Evolutionary conservation across 441 rosid species (phyloP).

Genomic region (Aleurites moluccanus): DNA sequence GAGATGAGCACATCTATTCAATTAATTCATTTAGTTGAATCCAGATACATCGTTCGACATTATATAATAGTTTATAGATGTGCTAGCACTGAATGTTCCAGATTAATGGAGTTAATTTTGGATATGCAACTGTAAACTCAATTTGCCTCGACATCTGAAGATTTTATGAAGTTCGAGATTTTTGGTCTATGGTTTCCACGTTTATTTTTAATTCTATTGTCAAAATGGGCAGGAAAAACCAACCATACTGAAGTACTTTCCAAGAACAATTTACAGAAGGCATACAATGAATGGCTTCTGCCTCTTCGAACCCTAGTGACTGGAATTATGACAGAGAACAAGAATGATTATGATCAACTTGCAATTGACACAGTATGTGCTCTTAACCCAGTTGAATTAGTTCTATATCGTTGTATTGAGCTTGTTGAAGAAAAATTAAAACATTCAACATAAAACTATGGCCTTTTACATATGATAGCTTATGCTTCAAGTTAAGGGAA

Average conservation of each 20-base stretch:
- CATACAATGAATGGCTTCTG: conserved; percentile 73
- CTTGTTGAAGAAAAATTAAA: conserved; percentile 73
- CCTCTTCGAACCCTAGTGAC: conserved; percentile 68
- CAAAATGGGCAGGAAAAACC: conserved; percentile 45
- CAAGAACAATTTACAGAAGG: conserved; percentile 57
- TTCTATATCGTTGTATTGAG: conserved; percentile 81
- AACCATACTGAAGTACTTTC: conserved; percentile 49
- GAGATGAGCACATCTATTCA: not conserved
- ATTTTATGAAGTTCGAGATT: not conserved
- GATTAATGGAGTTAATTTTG: not conserved
- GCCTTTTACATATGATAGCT: not conserved
- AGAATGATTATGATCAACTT: conserved; percentile 38
- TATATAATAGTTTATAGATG: not conserved
- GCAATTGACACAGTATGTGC: conserved; percentile 36
- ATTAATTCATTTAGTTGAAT: not conserved
- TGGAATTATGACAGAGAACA: conserved; percentile 49
- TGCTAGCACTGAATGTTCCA: no score
- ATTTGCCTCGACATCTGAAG: not conserved
- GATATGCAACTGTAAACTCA: not conserved
- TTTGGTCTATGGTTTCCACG: not conserved
- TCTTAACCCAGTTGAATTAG: conserved; percentile 67
- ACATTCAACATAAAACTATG: conserved; percentile 12
- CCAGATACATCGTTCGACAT: not conserved
- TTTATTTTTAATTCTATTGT: not conserved
- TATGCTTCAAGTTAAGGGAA: not conserved